Percentiles rank a stretch among this genome's conserved stretches.
phyloP scores from a whole-genome alignment of 2,329 filamentous ascomycete species.

The Aspergillus transmontanensis region DNA sequence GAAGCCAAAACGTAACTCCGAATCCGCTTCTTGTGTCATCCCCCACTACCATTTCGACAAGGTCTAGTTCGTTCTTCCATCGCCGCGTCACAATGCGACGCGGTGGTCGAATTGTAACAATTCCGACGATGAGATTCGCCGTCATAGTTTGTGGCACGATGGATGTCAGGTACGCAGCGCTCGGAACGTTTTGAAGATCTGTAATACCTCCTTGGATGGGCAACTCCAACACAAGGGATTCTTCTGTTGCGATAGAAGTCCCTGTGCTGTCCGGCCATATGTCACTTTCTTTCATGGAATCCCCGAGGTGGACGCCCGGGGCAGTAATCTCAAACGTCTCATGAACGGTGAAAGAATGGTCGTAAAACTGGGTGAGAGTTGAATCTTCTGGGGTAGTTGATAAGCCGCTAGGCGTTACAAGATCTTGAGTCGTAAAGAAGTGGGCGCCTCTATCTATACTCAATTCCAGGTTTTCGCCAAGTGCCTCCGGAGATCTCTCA shows the following conservation, averaged over 20 bases:
- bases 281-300: constrained; percentile 30
- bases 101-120: constrained; percentile 71
- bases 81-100: constrained; percentile 66
- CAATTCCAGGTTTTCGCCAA: constrained; percentile 1
- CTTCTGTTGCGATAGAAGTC: constrained; percentile 21
- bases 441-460: constrained; percentile 16
- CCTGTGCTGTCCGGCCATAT: constrained; percentile 22
- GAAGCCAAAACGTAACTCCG: constrained; percentile 81
- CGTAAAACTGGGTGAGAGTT: constrained; percentile 67
- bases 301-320: constrained; percentile 22
- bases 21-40: constrained; percentile 85
- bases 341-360: constrained; percentile 75
- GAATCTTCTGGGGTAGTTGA: constrained; percentile 31
- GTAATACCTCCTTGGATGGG: constrained; percentile 54
- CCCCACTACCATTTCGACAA: constrained; percentile 78
- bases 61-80: constrained; percentile 57
- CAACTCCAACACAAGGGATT: constrained; percentile 16
- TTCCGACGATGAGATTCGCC: constrained; percentile 76
- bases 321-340: constrained; percentile 50
- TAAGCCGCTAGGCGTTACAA: constrained; percentile 21
- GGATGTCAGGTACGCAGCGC: constrained; percentile 63
- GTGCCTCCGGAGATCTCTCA: constrained; percentile 9
- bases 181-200: constrained; percentile 71
- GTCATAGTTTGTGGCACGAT: constrained; percentile 81
- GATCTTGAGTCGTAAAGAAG: constrained; percentile 36